Percentiles rank a stretch among this genome's conserved stretches.
Conservation (phyloP, 208 protist species). For the Acanthamoeba sp. region DNA sequence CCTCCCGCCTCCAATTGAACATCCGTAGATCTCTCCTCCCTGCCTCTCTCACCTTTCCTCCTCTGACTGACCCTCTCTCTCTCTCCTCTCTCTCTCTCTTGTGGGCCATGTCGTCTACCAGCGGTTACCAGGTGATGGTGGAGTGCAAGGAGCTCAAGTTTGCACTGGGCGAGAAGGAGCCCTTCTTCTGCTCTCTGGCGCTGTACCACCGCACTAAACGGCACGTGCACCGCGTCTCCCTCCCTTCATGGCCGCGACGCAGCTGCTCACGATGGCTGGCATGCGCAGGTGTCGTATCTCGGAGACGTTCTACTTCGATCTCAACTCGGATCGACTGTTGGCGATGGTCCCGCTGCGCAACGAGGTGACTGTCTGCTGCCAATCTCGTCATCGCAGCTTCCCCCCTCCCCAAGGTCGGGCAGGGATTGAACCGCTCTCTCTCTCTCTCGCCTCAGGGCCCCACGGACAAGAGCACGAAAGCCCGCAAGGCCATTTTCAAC, state of each 20-base stretch:
- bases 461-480: constrained; percentile 42
- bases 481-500: constrained; percentile 56
- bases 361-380: background rate
- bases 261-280: too few relatives aligned
- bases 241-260: too few relatives aligned
- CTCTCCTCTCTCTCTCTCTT: background rate
- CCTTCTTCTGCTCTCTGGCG: constrained; percentile 56
- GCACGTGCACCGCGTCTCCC: background rate
- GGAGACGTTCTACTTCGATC: constrained; percentile 67
- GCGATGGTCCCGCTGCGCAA: constrained; percentile 8
- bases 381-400: too few relatives aligned
- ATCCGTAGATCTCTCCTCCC: background rate
- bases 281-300: constrained; percentile 38
- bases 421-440: background rate
- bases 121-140: constrained; percentile 5
- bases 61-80: background rate
- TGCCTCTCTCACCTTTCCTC: background rate
- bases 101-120: too few relatives aligned
- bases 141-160: constrained; percentile 66
- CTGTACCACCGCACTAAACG: constrained; percentile 46
- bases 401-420: too few relatives aligned
- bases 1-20: background rate
- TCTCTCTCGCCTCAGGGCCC: background rate
- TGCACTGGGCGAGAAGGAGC: constrained; percentile 43
- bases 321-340: constrained; percentile 31